A percentile compares a stretch with the other conserved stretches of the same genome.
These are phyloP conservation scores for Peronospora tabacina DNA, from an alignment of 352 stramenopile genomes.

Conservation along the genomic window DNA sequence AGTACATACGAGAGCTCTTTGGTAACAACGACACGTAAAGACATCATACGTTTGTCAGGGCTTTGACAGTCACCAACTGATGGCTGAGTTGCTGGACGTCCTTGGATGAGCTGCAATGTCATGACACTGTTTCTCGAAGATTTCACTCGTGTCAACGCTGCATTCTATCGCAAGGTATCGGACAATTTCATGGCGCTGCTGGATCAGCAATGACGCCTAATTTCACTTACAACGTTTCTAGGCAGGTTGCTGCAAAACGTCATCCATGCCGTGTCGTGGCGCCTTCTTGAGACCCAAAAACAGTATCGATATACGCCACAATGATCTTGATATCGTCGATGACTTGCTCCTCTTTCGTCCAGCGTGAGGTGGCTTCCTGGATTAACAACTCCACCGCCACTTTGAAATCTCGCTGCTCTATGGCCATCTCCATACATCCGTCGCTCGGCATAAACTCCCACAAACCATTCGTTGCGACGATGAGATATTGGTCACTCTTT, in stretches of 20 bases:
- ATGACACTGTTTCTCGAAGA: neutral
- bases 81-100: too few species aligned
- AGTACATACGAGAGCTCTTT: too few species aligned
- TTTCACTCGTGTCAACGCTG: neutral
- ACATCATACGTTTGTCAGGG: too few species aligned
- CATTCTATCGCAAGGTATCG: neutral
- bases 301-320: conserved; percentile 89
- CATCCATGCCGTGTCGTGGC: neutral
- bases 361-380: conserved; percentile 92
- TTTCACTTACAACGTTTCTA: neutral
- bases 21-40: too few species aligned
- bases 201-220: neutral
- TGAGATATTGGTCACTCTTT: conserved; percentile 90
- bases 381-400: conserved; percentile 90
- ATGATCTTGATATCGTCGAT: conserved; percentile 99
- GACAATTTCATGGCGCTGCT: neutral
- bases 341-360: conserved; percentile 98
- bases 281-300: conserved; percentile 13
- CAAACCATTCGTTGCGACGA: conserved; percentile 96
- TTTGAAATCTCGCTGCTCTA: conserved; percentile 71
- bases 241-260: neutral
- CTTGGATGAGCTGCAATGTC: too few species aligned
- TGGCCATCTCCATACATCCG: conserved; percentile 87
- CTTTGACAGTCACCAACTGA: too few species aligned
- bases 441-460: conserved; percentile 98